Conservation (phyloP, 306 rosid species). For the Arachis stenosperma region DNA sequence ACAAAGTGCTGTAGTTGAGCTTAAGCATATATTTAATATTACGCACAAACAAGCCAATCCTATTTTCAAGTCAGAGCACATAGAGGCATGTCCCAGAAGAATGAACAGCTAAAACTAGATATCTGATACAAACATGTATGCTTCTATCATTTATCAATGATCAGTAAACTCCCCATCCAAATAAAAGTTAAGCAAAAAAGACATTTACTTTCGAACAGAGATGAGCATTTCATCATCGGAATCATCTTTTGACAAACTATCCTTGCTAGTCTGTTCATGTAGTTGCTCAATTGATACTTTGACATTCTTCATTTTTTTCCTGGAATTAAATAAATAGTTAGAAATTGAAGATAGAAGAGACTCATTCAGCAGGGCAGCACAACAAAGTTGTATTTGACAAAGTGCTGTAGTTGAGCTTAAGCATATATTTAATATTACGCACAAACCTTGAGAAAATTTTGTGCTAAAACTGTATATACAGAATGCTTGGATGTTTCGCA, state of each 20-base stretch:
- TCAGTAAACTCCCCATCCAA: slow-evolving; percentile 7
- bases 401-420: slow-evolving; percentile 18
- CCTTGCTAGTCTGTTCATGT: slow-evolving; percentile 38
- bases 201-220: slow-evolving; percentile 59
- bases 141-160: not conserved
- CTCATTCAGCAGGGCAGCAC: slow-evolving; percentile 11
- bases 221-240: slow-evolving; percentile 60
- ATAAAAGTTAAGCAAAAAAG: slow-evolving; percentile 15
- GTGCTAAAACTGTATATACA: not conserved
- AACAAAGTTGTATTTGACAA: slow-evolving; percentile 26
- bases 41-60: not conserved
- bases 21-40: slow-evolving; percentile 11
- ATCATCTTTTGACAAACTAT: slow-evolving; percentile 40
- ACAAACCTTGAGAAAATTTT: slow-evolving; percentile 8
- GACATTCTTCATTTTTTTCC: slow-evolving; percentile 45
- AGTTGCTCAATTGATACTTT: slow-evolving; percentile 36
- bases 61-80: slow-evolving; percentile 17
- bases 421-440: slow-evolving; percentile 9
- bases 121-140: not conserved
- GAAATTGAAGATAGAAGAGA: slow-evolving; percentile 7
- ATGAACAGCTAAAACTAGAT: slow-evolving; percentile 5
- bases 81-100: slow-evolving; percentile 17
- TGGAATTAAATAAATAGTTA: slow-evolving; percentile 35
- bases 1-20: slow-evolving; percentile 16
- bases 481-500: slow-evolving; percentile 15